A percentile compares a stretch with the other conserved stretches of the same genome.
These are phyloP conservation scores for Aureobasidium zeae DNA, from an alignment of 2,329 filamentous ascomycete species.

Conservation along the genomic window DNA sequence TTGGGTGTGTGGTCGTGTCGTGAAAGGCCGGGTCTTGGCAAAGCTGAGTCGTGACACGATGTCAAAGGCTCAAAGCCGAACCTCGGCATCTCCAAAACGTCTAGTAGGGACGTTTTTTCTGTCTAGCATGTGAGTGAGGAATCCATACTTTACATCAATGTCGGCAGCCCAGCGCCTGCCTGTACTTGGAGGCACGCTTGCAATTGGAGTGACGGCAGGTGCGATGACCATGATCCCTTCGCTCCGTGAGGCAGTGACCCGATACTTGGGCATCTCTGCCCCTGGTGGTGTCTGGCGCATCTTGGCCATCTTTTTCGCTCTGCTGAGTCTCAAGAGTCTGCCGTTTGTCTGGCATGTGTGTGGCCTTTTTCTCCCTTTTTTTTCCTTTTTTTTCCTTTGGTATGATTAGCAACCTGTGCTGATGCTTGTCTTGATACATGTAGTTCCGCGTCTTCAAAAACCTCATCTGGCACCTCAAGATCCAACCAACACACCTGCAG, in stretches of 20 bases:
- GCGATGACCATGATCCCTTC: constrained; percentile 22
- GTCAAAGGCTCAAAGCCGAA: no score
- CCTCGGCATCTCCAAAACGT: constrained; percentile 1
- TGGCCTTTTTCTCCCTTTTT: background rate
- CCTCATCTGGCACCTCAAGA: constrained; percentile 39
- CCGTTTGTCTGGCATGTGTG: constrained; percentile 65
- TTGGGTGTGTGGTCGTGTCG: no score
- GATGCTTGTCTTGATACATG: background rate
- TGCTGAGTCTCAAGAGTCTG: constrained; percentile 63
- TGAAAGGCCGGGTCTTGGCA: no score
- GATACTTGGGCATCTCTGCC: constrained; percentile 19
- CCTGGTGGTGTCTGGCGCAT: constrained; percentile 26
- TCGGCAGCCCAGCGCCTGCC: constrained; percentile 26
- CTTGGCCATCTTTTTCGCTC: constrained; percentile 42
- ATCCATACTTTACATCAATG: constrained; percentile 23
- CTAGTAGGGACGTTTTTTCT: constrained; percentile 1
- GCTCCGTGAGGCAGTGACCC: constrained; percentile 22
- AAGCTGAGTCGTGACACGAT: no score
- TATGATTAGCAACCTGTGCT: background rate
- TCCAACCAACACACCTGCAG: constrained; percentile 34
- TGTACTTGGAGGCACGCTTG: constrained; percentile 23
- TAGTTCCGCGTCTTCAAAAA: constrained; percentile 40
- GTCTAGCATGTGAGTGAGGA: background rate
- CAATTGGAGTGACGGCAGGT: constrained; percentile 20
- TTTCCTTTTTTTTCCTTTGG: no score